Evolutionary conservation across 192 early-diverging fungal genomes (phyloP), one percentile per base, ranked within the genome.

Genomic region (Allomyces macrogynus): DNA sequence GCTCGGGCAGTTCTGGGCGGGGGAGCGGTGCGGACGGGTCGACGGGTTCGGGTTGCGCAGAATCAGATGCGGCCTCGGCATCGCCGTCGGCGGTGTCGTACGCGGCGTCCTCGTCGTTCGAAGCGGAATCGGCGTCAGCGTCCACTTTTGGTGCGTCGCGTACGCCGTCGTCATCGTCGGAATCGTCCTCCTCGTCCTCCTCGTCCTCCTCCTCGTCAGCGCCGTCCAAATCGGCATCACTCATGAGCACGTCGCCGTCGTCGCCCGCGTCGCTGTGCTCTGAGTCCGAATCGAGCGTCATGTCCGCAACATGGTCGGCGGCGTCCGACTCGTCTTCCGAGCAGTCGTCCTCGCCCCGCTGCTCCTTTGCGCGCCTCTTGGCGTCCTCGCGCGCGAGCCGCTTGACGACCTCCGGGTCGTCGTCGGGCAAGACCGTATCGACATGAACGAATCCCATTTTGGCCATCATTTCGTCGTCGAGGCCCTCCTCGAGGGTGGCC

Each of bases 221-320:
- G n/a, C 43, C 23, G 63, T 69, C 20, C 25, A 43, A 12, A 63
- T 60, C 65, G 20, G 49, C 65, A 12, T 71, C 69, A 26, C 23
- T 66, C 43, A 73, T 74, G 57, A 11, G 44, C 70, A 65, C 18
- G 24, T 74, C 20, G 42, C 65, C 61, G 65, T 78, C 54, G 65
- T 61, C 25, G 72, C 65, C 32, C 68, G 68, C 77, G 42, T 66
- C 71, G 26, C 67, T 70, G 11, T 70, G 76, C 70, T 74, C 71
- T 0, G 27, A 23, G 26, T 70, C 65, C 20, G 32, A 18, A 9
- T 22, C 25, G 12, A 60, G 18, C 12, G 40, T 24, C 42, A 67
- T 70, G 22, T 27, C 68, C 22, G 24, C 66, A 22, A 61, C 27
- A 23, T 40, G 62, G 16, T 24, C 9, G 20, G 23, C 54, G 11